Percentiles rank a stretch among this genome's conserved stretches.
phyloP scores from a whole-genome alignment of 495 filamentous ascomycete species.

The Penicillium riverlandense region DNA sequence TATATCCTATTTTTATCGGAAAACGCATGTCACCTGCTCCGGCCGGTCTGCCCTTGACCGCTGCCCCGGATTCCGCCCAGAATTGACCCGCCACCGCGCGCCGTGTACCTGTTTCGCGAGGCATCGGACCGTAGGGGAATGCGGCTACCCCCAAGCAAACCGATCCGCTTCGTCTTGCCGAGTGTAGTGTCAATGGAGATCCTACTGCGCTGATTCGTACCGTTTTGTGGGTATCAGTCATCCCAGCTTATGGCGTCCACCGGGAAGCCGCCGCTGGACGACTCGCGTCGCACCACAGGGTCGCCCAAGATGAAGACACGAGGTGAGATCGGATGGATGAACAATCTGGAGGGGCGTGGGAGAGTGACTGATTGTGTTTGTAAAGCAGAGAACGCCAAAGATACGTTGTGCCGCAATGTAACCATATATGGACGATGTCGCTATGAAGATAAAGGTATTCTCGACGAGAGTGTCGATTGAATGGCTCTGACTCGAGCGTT shows the following conservation, averaged over 20 bases:
- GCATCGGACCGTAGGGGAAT: conserved; percentile 30
- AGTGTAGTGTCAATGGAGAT: conserved; percentile 37
- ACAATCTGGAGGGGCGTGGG: not conserved
- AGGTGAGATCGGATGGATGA: conserved; percentile 35
- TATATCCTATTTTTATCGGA: conserved; percentile 8
- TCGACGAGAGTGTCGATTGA: too few species aligned
- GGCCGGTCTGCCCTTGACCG: too few species aligned
- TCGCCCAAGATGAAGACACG: conserved; percentile 59
- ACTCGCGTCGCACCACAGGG: conserved; percentile 39
- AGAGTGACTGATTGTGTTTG: conserved; percentile 4
- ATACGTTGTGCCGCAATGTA: conserved; percentile 87
- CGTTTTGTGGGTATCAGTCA: conserved; percentile 24
- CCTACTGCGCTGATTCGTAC: conserved; percentile 29
- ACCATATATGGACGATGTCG: conserved; percentile 91
- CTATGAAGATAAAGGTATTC: conserved; percentile 74
- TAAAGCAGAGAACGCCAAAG: conserved; percentile 60
- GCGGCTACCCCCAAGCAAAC: conserved; percentile 29
- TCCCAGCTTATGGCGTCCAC: conserved; percentile 32
- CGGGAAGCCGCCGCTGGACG: conserved; percentile 35
- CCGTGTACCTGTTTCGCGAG: conserved; percentile 7
- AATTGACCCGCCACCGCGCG: conserved; percentile 15
- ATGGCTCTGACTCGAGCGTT: not conserved
- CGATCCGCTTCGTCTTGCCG: conserved; percentile 20
- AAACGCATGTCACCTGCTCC: too few species aligned
- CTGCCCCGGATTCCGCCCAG: conserved; percentile 1